Base-by-base conservation (phyloP, 495 filamentous ascomycete genomes). In the Penicillium atrosanguineum region DNA sequence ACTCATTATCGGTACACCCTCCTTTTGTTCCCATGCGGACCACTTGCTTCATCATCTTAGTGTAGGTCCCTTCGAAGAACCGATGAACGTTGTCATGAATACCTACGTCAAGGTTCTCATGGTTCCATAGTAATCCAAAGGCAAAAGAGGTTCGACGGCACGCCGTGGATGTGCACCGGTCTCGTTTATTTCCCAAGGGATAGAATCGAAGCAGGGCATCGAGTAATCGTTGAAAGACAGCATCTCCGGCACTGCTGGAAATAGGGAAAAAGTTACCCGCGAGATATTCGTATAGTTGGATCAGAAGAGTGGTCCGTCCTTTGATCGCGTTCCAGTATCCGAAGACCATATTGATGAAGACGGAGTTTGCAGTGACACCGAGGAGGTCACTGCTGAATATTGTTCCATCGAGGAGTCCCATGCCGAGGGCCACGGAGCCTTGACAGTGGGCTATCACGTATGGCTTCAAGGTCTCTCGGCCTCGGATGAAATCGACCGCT, bases 361-460 rank as follows among this genome's bases (percentile, higher is more conserved):
- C 84, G 29, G 85, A 79, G 34, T 76, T 82, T 54, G 77, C 79
- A 1, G 81, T 84, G 40, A 87, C 69, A n/a, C 86, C 86, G 76
- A 59, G 43, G 7, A 64, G 14, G 4, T 57, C 46, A 5, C n/a
- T 42, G 15, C 48, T 21, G 4, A 7, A 23, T 1, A 88, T 84
- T 0, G 78, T 82, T 42, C 85, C 85, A 61, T 87, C 84, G 3
- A 89, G 76, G 0, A 89, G 69, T 36, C 83, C 86, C 29, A 74
- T 70, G 0, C 74, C 68, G 21, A 83, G 76, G 12, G 85, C 79
- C 0, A 88, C 79, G 16, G 79, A 78, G 43, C 86, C 86, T 70
- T 82, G 82, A 64, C 86, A 89, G 64, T 89, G 86, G 14, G 79
- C 76, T 48, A 88, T 71, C 9, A 79, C 79, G 65, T 89, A 88